phyloP scores from a whole-genome alignment of 2,329 filamentous ascomycete genomes.

The Cercospora zeae-maydis region DNA sequence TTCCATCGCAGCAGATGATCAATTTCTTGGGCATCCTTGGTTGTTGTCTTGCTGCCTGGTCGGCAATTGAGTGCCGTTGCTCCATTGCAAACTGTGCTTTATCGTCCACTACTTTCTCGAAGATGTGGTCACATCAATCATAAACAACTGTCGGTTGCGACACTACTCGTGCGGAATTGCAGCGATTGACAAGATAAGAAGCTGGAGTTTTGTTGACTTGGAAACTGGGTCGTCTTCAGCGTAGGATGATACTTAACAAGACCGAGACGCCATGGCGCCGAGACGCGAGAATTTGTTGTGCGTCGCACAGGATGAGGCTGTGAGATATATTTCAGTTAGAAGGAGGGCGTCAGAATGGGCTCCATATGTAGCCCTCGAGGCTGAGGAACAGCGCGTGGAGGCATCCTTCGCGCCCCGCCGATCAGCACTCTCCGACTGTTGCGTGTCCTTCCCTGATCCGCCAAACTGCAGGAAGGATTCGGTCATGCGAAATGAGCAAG shows the following conservation, averaged over 20 bases:
- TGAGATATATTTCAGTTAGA: background rate
- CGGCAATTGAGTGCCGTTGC: slow-evolving; percentile 8
- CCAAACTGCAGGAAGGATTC: background rate
- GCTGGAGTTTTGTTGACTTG: background rate
- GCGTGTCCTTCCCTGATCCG: background rate
- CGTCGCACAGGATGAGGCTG: background rate
- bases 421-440: background rate
- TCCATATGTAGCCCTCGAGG: slow-evolving; percentile 9
- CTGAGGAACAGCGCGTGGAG: slow-evolving; percentile 6
- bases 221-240: background rate
- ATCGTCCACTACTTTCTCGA: background rate
- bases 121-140: background rate
- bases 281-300: background rate
- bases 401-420: slow-evolving; percentile 9
- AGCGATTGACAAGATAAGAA: background rate
- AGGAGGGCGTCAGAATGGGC: slow-evolving; percentile 5
- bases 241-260: background rate
- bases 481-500: background rate
- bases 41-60: slow-evolving; percentile 19
- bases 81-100: slow-evolving; percentile 1
- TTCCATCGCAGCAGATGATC: slow-evolving; percentile 34
- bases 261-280: background rate
- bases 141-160: background rate
- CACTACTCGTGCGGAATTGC: background rate
- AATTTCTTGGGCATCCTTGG: slow-evolving; percentile 26